Percentiles rank a stretch among this genome's conserved stretches.
Evolutionary conservation across 192 early-diverging fungal species (phyloP).

Genomic region (Umbelopsis sp.): DNA sequence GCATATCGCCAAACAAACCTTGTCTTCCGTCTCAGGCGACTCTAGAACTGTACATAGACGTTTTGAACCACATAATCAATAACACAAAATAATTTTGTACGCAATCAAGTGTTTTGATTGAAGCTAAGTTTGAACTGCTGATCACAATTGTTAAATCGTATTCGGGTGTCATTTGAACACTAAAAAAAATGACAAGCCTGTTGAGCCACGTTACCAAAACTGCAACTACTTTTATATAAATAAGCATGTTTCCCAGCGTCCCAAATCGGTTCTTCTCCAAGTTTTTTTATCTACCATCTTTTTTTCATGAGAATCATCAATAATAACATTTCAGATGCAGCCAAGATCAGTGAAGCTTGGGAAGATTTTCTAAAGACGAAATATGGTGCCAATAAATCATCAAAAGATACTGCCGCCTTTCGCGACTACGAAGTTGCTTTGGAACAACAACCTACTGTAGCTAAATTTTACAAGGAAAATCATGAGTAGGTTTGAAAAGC

Average conservation of each 20-base stretch:
- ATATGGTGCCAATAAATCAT: conserved; percentile 25
- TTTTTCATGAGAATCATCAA: conserved; percentile 18
- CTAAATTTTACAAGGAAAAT: conserved; percentile 42
- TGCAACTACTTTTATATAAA: neutral
- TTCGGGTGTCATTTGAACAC: too few species aligned
- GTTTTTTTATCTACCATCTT: neutral
- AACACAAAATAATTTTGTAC: too few species aligned
- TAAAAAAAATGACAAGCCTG: too few species aligned
- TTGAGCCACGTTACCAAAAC: too few species aligned
- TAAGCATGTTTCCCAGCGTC: neutral
- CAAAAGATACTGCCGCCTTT: conserved; percentile 19
- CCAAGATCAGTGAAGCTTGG: conserved; percentile 35
- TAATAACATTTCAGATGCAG: conserved; percentile 26
- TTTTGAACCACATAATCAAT: too few species aligned
- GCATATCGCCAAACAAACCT: neutral
- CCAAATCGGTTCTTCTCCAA: neutral
- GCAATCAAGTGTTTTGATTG: too few species aligned
- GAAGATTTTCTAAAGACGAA: conserved; percentile 31
- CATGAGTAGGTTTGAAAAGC: conserved; percentile 25
- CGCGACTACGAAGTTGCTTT: conserved; percentile 29
- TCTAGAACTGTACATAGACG: too few species aligned
- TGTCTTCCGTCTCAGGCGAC: too few species aligned
- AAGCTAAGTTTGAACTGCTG: too few species aligned
- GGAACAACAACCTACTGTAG: conserved; percentile 20
- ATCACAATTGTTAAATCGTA: too few species aligned